phyloP scores from a whole-genome alignment of 805 yeast genomes.

The Candida stauntonica region DNA sequence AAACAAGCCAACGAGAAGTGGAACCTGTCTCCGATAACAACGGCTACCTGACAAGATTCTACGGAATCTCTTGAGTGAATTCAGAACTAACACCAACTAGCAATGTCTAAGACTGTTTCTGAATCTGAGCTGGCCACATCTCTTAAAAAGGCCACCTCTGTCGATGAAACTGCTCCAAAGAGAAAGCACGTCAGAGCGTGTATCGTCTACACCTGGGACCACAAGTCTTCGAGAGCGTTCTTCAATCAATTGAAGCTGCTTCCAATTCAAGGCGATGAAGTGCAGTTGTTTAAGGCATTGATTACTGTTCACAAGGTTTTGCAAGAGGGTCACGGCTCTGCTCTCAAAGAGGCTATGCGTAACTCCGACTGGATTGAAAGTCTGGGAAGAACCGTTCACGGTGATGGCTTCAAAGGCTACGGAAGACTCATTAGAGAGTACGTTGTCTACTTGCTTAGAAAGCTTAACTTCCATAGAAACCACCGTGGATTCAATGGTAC shows the following conservation, averaged over 20 bases:
- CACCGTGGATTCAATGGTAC: conserved; percentile 93
- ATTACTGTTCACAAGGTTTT: conserved; percentile 84
- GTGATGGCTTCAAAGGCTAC: conserved; percentile 47
- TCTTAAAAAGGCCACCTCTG: conserved; percentile 72
- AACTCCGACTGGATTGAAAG: conserved; percentile 77
- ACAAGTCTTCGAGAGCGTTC: conserved; percentile 73
- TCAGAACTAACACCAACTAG: background rate
- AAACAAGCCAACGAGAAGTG: no score
- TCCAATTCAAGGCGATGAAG: conserved; percentile 77
- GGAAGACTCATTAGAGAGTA: conserved; percentile 76
- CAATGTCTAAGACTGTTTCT: conserved; percentile 25
- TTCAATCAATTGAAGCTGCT: conserved; percentile 79
- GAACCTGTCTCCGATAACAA: background rate
- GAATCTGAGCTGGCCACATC: conserved; percentile 39
- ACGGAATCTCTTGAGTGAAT: background rate
- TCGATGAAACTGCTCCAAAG: conserved; percentile 90
- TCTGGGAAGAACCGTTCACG: conserved; percentile 50
- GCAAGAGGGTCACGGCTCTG: conserved; percentile 96
- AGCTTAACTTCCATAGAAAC: conserved; percentile 74
- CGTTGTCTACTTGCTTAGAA: conserved; percentile 61
- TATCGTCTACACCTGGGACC: conserved; percentile 96
- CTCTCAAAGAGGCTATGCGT: conserved; percentile 72
- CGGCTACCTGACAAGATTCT: background rate
- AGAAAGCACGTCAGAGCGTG: conserved; percentile 95
- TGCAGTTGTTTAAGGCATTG: conserved; percentile 81